A percentile compares a stretch with the other conserved stretches of the same genome.
These are phyloP conservation scores for Chytriomyces sp. DNA, from an alignment of 192 early-diverging fungal genomes.

Conservation along the genomic window DNA sequence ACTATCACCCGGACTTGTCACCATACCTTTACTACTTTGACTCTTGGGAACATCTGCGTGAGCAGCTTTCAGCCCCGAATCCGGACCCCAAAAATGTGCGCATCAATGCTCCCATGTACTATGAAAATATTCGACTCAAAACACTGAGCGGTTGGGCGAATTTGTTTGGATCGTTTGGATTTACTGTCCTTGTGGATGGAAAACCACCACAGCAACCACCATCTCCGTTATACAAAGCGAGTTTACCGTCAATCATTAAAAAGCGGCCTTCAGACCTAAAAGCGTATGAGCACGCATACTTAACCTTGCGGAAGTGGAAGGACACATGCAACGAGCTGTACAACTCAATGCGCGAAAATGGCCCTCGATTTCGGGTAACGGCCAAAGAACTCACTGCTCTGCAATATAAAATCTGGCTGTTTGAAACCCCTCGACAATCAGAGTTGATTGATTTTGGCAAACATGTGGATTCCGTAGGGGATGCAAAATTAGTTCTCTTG, in stretches of 20 bases:
- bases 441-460: no score
- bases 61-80: background rate
- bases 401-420: no score
- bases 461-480: background rate
- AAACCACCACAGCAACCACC: background rate
- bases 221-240: no score
- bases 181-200: conserved; percentile 5
- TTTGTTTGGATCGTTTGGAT: conserved; percentile 15
- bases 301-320: no score
- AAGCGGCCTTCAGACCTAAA: no score
- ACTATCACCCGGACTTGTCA: background rate
- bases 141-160: conserved; percentile 24
- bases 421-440: no score
- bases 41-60: conserved; percentile 12
- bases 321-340: no score
- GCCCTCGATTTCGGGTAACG: no score
- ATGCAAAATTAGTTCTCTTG: background rate
- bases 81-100: conserved; percentile 25
- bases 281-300: no score
- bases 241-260: no score
- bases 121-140: background rate
- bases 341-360: no score
- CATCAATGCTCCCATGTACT: conserved; percentile 14
- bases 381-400: no score
- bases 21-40: conserved; percentile 18